Evolutionary conservation across 805 yeast genomes (phyloP).

Genomic region (Metschnikowia dekortorum): DNA sequence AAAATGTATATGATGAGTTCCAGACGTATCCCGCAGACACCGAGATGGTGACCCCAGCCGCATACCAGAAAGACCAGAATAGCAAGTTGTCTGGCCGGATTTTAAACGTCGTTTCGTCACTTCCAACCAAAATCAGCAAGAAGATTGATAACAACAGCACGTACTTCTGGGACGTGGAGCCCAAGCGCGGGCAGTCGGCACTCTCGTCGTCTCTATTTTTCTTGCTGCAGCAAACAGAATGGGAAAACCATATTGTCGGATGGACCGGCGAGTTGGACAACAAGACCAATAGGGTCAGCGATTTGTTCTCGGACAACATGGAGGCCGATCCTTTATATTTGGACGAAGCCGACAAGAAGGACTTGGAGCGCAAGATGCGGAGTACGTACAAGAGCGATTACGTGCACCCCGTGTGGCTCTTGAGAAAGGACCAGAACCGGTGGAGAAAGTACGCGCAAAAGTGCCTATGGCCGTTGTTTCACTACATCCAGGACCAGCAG

Average conservation of each 20-base stretch:
- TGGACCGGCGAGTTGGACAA: conserved; percentile 89
- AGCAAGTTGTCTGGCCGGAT: conserved; percentile 58
- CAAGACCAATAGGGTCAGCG: conserved; percentile 19
- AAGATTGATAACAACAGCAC: conserved; percentile 28
- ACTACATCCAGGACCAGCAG: conserved; percentile 79
- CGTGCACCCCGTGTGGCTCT: conserved; percentile 85
- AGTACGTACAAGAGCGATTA: conserved; percentile 44
- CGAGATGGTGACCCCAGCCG: conserved; percentile 26
- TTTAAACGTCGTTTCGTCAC: conserved; percentile 59
- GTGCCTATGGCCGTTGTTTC: conserved; percentile 91
- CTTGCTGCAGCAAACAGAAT: conserved; percentile 59
- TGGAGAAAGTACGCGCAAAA: conserved; percentile 92
- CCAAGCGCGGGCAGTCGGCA: conserved; percentile 80
- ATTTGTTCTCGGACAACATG: conserved; percentile 25
- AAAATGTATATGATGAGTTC: conserved; percentile 18
- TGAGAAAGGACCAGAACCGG: conserved; percentile 69
- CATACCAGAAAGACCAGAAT: conserved; percentile 23
- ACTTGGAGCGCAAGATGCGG: conserved; percentile 46
- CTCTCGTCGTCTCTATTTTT: conserved; percentile 69
- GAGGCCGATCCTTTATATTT: conserved; percentile 58
- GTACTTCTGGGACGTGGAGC: conserved; percentile 54
- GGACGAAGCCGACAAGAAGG: conserved; percentile 50
- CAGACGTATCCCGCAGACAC: conserved; percentile 19
- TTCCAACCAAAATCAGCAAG: conserved; percentile 59
- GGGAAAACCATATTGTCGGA: conserved; percentile 86